These are phyloP conservation scores for Ustilago vetiveriae DNA, from an alignment of 1,284 basidiomycete species.

Conservation along the genomic window DNA sequence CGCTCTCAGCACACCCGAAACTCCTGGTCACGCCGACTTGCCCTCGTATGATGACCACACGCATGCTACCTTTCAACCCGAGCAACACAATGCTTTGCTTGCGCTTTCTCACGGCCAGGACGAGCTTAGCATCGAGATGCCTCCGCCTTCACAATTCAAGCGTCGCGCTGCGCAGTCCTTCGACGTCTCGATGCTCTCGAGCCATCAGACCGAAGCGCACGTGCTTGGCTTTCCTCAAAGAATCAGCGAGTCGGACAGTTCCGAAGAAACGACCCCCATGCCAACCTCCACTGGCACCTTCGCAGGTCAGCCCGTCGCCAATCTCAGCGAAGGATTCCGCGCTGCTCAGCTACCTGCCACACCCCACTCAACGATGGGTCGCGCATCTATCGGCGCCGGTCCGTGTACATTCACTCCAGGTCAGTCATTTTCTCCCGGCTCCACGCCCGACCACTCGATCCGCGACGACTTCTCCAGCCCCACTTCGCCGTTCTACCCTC, in stretches of 20 bases:
- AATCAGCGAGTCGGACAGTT: slow-evolving; percentile 43
- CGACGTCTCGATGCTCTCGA: slow-evolving; percentile 39
- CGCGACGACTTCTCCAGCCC: slow-evolving; percentile 26
- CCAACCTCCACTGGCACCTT: slow-evolving; percentile 45
- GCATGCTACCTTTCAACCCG: slow-evolving; percentile 25
- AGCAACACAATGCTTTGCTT: slow-evolving; percentile 45
- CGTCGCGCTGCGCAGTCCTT: slow-evolving; percentile 44
- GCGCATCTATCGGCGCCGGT: slow-evolving; percentile 31
- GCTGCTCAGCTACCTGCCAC: slow-evolving; percentile 36
- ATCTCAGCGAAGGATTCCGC: slow-evolving; percentile 43
- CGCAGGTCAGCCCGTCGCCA: slow-evolving; percentile 31
- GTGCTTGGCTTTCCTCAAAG: slow-evolving; percentile 6
- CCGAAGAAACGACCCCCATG: slow-evolving; percentile 53
- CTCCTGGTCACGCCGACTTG: slow-evolving; percentile 21
- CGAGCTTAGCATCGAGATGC: slow-evolving; percentile 35
- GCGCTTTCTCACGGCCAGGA: slow-evolving; percentile 41
- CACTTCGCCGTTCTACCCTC: slow-evolving; percentile 38
- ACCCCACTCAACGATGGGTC: slow-evolving; percentile 15
- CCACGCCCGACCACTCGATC: slow-evolving; percentile 47
- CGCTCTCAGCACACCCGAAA: slow-evolving; percentile 38
- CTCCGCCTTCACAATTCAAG: slow-evolving; percentile 29
- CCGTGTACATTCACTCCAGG: slow-evolving; percentile 40
- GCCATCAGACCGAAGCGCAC: slow-evolving; percentile 13
- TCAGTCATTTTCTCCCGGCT: slow-evolving; percentile 43
- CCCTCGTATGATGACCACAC: slow-evolving; percentile 15